Evolutionary conservation across 768 basidiomycete genomes (phyloP), one percentile per base, ranked within the genome.

Genomic region (Trametes cingulata): DNA sequence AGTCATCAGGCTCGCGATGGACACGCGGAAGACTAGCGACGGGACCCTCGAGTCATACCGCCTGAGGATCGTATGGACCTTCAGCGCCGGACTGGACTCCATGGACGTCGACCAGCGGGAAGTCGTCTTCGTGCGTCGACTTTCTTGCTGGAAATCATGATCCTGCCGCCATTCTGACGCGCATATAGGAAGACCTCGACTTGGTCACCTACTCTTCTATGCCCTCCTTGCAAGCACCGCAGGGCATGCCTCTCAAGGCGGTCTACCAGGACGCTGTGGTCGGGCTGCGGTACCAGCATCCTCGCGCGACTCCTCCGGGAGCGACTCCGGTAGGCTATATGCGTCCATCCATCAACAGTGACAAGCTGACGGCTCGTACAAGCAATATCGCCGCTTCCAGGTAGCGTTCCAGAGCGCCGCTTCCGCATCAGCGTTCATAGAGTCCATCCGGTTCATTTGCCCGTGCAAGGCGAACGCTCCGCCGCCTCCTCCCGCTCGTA

Each of bases 301-400:
- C 81, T 25, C 76, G 75, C 29, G 76, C 61, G 13, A 42, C 67
- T 6, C 65, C 68, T 9, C 65, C 67, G 17, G 71, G 71, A 45
- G 65, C 65, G 40, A 65, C 63, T n/a, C 72, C 74, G 52, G 78
- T 74, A 65, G 59, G 72, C 69, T 19, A 17, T 45, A 19, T 37
- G 46, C 45, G 24, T 9, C 22, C 14, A 39, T 33, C 4, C 19
- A 2, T 36, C 33, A 33, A 39, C 43, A 63, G 66, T 47, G n/a
- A 39, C 37, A 15, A 42, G 24, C 19, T 57, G 47, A 62, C 56
- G 39, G 46, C 7, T 14, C 10, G 73, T 22, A 52, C 7, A n/a
- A 91, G 90, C 73, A 77, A 2, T 90, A 86, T 69, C 84, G 87
- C 51, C 86, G 90, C 15, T 90, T 93, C 66, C 90, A 93, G 69